Evolutionary conservation across 495 filamentous ascomycete species (phyloP).

Genomic region (Aspergillus incahuasiensis): DNA sequence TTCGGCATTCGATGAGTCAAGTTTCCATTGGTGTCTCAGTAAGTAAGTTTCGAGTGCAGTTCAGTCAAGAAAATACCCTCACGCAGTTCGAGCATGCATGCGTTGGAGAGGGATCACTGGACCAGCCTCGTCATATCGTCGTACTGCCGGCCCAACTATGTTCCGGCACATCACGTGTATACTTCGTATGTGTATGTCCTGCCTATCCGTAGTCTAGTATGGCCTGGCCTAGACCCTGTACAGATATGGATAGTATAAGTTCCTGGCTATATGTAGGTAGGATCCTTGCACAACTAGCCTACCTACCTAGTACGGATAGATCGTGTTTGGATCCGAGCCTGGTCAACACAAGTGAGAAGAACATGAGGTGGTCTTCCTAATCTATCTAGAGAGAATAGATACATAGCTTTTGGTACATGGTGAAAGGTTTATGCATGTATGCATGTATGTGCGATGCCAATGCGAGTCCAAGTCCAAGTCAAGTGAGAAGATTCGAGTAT

Average conservation of each 20-base stretch:
- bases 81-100: background rate
- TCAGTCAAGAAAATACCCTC: background rate
- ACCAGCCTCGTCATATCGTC: conserved; percentile 13
- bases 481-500: background rate
- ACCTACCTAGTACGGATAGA: too few species aligned
- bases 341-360: too few species aligned
- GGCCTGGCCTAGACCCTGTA: too few species aligned
- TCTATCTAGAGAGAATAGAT: background rate
- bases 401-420: background rate
- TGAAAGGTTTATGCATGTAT: background rate
- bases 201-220: too few species aligned
- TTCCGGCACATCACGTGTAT: conserved; percentile 8
- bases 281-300: too few species aligned
- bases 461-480: too few species aligned
- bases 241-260: too few species aligned
- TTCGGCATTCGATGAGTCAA: conserved; percentile 8
- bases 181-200: too few species aligned
- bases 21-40: background rate
- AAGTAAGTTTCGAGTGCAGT: background rate
- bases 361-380: too few species aligned
- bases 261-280: too few species aligned
- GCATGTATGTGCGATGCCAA: too few species aligned
- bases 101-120: conserved; percentile 3
- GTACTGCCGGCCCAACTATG: conserved; percentile 3
- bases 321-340: too few species aligned